Conservation (phyloP, 169 alveolate genomes). For the Eimeria tenella region DNA sequence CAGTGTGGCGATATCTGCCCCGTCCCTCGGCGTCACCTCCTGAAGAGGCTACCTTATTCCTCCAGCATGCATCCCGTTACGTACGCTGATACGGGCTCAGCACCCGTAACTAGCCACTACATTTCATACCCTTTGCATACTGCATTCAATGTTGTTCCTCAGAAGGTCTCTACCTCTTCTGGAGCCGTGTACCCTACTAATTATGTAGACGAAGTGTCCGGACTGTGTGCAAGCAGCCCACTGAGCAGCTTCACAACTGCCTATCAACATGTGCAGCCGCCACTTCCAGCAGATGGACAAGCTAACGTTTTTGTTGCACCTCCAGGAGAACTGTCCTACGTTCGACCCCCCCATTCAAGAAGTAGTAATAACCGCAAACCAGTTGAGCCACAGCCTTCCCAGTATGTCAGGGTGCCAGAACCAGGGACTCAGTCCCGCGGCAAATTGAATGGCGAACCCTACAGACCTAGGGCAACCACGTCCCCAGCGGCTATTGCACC, state of each 20-base stretch:
- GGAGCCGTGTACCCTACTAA: slow-evolving; percentile 9
- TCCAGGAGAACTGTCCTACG: not conserved
- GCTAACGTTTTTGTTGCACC: too few relatives aligned
- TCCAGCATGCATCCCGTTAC: slow-evolving; percentile 38
- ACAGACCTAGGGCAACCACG: slow-evolving; percentile 37
- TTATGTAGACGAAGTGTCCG: slow-evolving; percentile 10
- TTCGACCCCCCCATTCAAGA: not conserved
- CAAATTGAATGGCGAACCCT: not conserved
- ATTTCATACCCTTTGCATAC: slow-evolving; percentile 19
- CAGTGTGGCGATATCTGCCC: slow-evolving; percentile 53
- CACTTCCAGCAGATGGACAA: not conserved
- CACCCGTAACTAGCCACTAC: slow-evolving; percentile 25
- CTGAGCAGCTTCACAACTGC: not conserved
- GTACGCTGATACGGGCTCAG: slow-evolving; percentile 47
- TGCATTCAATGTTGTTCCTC: not conserved
- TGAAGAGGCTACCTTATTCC: slow-evolving; percentile 42
- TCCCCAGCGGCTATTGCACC: slow-evolving; percentile 7
- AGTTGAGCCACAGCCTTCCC: not conserved
- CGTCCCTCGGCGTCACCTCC: slow-evolving; percentile 3
- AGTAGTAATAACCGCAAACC: not conserved
- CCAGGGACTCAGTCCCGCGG: slow-evolving; percentile 54
- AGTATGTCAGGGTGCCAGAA: slow-evolving; percentile 17
- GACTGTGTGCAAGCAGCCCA: not conserved
- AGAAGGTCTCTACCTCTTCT: not conserved
- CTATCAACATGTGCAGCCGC: not conserved